Evolutionary conservation across 2,329 filamentous ascomycete species (phyloP), one percentile per base, ranked within the genome.

Genomic region (Fusarium nanum): DNA sequence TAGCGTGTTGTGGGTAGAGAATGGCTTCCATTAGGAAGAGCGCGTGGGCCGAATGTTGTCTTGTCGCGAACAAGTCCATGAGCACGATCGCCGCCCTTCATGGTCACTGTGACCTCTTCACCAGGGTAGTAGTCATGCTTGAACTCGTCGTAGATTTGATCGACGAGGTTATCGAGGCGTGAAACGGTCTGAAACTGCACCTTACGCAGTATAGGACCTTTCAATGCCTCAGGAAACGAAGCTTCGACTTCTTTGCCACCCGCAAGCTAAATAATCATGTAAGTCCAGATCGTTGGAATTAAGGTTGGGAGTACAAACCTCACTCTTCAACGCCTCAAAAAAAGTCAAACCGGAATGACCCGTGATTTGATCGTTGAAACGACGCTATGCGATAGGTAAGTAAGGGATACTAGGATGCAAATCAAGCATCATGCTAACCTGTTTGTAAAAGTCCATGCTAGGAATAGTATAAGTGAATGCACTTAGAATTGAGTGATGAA

Each of bases 311-410:
- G 50, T 23, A 83, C 90, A 71, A 86, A 97, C 93, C 88, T 98
- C 94, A 82, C 93, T 97, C 80, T 93, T 90, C 30, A 95, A 87
- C 27, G 96, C 96, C 73, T 97, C 93, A 76, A 98, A 98, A 80
- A 97, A 99, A 6, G 89, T 95, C 71, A 98, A 85, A 56, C 92
- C 92, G 30, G 94, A 97, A 79, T 97, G 95, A 56, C 96, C 96
- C 14, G 94, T 97, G 71, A 98, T 97, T 78, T 97, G 93, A 81
- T 97, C 97, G 66, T 97, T 97, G 80, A 98, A 99, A 58, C 92
- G 90, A 77, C 90, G 93, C 90, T 95, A 74, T 45, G 50, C 30
- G 52, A 64, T 55, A 56, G 46, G 64, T 76, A 56, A 74, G 76
- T 44, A 41, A 45, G 44, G 48, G 47, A 41, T 45, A 44, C 54